Conservation (phyloP, 768 basidiomycete species). For the Suillus weaverae region DNA sequence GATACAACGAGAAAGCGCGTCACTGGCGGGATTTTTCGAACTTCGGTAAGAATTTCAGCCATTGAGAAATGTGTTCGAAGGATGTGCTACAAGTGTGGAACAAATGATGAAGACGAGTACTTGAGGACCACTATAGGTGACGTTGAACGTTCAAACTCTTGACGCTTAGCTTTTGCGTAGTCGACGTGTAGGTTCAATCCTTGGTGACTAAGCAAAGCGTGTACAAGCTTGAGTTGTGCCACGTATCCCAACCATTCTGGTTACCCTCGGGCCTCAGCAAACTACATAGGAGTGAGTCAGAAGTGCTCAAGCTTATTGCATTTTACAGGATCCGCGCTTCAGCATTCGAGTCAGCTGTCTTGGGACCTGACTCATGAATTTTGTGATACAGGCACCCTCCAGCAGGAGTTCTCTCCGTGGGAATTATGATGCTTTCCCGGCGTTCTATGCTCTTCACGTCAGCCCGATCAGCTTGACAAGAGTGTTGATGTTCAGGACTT, state of each 20-base stretch:
- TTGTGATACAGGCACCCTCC: neutral
- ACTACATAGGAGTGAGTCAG: neutral
- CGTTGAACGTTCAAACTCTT: neutral
- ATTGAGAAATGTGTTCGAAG: conserved; percentile 27
- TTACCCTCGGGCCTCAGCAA: neutral
- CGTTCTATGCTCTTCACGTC: neutral
- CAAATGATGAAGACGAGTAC: neutral
- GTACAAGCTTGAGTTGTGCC: too few relatives aligned
- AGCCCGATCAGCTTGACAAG: neutral
- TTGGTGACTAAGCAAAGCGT: neutral
- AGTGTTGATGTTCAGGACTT: neutral
- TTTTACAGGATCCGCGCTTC: neutral
- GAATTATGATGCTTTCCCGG: neutral
- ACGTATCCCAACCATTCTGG: neutral
- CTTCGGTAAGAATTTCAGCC: conserved; percentile 54
- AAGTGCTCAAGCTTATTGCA: neutral
- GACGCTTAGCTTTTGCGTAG: neutral
- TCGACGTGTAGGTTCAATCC: neutral
- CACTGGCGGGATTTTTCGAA: conserved; percentile 82
- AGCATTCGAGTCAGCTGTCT: neutral
- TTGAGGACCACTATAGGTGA: neutral
- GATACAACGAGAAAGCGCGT: conserved; percentile 70
- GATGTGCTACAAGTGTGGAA: neutral
- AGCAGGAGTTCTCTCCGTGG: neutral
- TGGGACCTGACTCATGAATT: neutral